Conservation (phyloP, 2,329 filamentous ascomycete genomes). For the Bipolaris sorokiniana region DNA sequence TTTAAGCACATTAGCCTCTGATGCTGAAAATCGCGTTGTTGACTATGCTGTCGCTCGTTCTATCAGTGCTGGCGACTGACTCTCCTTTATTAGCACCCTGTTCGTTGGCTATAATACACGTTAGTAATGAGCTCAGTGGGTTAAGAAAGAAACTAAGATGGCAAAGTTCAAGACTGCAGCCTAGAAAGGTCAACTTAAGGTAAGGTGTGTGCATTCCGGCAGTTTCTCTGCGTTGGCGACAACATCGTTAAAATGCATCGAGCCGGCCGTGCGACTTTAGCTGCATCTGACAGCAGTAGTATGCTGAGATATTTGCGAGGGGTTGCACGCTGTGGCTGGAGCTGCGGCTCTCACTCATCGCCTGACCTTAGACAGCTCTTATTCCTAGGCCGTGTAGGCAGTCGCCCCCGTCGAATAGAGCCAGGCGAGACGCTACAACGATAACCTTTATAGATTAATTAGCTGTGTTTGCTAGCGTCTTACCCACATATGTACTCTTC, state of each 20-base stretch:
- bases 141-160: background rate
- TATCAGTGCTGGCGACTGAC: too few species aligned
- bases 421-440: constrained; percentile 1
- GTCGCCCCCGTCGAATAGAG: background rate
- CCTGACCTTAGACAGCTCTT: constrained; percentile 1
- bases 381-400: background rate
- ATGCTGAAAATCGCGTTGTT: constrained; percentile 8
- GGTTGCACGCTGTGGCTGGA: background rate
- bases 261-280: background rate
- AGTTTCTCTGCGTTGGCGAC: background rate
- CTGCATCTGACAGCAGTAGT: background rate
- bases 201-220: background rate
- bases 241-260: background rate
- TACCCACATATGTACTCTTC: background rate
- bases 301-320: background rate
- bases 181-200: background rate
- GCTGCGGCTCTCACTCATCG: background rate
- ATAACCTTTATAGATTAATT: background rate
- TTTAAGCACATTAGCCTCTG: constrained; percentile 8
- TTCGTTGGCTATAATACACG: background rate
- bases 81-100: background rate
- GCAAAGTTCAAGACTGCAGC: background rate
- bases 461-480: background rate
- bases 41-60: constrained; percentile 1
- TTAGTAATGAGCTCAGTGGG: background rate